These are phyloP conservation scores for Aschersonia sp. DNA, from an alignment of 2,329 filamentous ascomycete genomes.

Conservation along the genomic window DNA sequence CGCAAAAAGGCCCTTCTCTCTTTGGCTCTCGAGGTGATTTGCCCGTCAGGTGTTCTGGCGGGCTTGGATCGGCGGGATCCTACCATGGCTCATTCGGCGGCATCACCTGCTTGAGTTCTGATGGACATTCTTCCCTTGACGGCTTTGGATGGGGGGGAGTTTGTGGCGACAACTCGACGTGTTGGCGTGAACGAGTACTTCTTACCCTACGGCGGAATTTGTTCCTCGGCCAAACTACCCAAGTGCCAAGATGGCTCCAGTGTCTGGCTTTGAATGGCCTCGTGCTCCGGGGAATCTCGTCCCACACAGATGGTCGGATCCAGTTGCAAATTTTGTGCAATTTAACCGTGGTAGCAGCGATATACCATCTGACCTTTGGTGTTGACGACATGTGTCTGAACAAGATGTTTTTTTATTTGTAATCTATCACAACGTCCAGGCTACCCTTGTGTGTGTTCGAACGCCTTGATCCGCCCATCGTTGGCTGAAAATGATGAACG, in stretches of 20 bases:
- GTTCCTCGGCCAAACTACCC: neutral
- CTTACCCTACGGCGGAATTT: too few species aligned
- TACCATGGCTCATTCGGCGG: neutral
- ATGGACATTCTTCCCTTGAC: neutral
- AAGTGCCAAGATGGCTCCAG: neutral
- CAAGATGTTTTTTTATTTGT: neutral
- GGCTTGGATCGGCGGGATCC: neutral
- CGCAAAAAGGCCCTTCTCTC: too few species aligned
- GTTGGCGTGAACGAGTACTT: too few species aligned
- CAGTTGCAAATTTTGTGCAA: neutral
- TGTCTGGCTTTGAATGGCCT: neutral
- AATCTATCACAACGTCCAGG: neutral
- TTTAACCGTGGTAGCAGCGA: neutral
- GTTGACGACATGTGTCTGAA: neutral
- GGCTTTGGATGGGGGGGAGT: too few species aligned
- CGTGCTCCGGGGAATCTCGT: neutral
- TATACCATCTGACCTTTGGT: neutral
- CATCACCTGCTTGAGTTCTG: neutral
- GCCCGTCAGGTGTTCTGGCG: neutral
- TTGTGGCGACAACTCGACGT: too few species aligned
- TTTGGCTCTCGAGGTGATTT: neutral
- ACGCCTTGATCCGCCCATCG: too few species aligned
- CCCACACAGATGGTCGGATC: neutral
- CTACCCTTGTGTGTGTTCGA: too few species aligned
- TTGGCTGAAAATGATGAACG: too few species aligned